A percentile compares a stretch with the other conserved stretches of the same genome.
Conservation (phyloP, 257 asterid genomes). For the Salvia miltiorrhiza region DNA sequence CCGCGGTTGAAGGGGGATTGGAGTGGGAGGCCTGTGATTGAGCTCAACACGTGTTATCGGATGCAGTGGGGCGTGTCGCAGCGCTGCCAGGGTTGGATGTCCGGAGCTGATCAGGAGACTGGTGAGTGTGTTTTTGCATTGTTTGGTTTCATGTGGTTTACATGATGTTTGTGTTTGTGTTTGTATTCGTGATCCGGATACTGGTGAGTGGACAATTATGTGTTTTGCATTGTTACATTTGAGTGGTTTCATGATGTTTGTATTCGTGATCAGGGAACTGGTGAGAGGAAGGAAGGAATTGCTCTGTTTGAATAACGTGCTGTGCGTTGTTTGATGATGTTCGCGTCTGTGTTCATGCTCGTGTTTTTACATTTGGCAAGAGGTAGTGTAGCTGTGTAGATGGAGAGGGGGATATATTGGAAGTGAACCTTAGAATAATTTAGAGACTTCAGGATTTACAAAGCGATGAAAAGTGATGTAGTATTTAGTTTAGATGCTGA, state of each 20-base stretch:
- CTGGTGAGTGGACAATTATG: too few species aligned
- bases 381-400: neutral
- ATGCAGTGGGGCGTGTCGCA: slow-evolving; percentile 91
- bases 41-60: slow-evolving; percentile 79
- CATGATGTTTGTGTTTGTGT: neutral
- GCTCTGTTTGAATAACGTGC: too few species aligned
- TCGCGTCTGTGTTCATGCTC: neutral
- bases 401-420: neutral
- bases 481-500: neutral
- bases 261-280: too few species aligned
- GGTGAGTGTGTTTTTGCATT: slow-evolving; percentile 47
- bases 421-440: neutral
- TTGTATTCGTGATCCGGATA: too few species aligned
- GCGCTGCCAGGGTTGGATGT: slow-evolving; percentile 72
- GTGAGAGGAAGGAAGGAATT: too few species aligned
- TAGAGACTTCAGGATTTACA: neutral
- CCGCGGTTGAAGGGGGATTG: slow-evolving; percentile 88
- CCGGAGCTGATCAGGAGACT: slow-evolving; percentile 69
- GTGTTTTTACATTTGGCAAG: neutral
- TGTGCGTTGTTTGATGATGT: neutral
- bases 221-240: too few species aligned
- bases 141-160: neutral
- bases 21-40: slow-evolving; percentile 79
- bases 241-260: too few species aligned
- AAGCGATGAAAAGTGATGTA: neutral